Evolutionary conservation across 495 filamentous ascomycete species (phyloP), one percentile per base, ranked within the genome.

Genomic region (Mycothermus thermophilus): DNA sequence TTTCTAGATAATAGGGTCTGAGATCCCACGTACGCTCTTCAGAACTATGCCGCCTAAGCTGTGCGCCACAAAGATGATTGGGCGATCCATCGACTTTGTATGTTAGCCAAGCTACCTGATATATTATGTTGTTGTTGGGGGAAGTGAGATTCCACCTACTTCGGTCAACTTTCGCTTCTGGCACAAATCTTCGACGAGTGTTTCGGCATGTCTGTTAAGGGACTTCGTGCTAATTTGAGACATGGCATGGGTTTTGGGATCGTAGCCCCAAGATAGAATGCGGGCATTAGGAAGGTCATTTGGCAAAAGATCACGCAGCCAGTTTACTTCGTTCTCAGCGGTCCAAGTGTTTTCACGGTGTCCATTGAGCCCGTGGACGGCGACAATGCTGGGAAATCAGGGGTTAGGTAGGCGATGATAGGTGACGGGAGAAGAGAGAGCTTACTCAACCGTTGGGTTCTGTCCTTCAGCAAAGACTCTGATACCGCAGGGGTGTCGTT

Each of bases 31-130:
- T n/a, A 42, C 55, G 24, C 50, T 52, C 35, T 59, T 59, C 30
- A 55, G 38, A 1, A 59, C 39, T 11, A 62, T 51, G 0, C 58
- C 56, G 12, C 58, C 58, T 8, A 59, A 32, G 34, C 56, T 62
- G 34, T 62, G 54, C 24, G 49, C 51, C 26, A 62, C 27, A 34
- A 59, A 59, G 10, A 59, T 31, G 23, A 53, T 42, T 5, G 49
- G 48, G 17, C 46, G 34, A 6, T 27, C 30, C 9, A 33, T 26
- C 2, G 40, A 28, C 40, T 42, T 23, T 6, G 14, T n/a, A n/a
- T n/a, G n/a, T n/a, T n/a, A n/a, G n/a, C n/a, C n/a, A n/a, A n/a
- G n/a, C n/a, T n/a, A n/a, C n/a, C n/a, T n/a, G n/a, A n/a, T n/a
- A n/a, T n/a, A n/a, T n/a, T n/a, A n/a, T n/a, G n/a, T n/a, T n/a